Evolutionary conservation across 768 basidiomycete species (phyloP), one percentile per base, ranked within the genome.

Genomic region (Terana coerulea): DNA sequence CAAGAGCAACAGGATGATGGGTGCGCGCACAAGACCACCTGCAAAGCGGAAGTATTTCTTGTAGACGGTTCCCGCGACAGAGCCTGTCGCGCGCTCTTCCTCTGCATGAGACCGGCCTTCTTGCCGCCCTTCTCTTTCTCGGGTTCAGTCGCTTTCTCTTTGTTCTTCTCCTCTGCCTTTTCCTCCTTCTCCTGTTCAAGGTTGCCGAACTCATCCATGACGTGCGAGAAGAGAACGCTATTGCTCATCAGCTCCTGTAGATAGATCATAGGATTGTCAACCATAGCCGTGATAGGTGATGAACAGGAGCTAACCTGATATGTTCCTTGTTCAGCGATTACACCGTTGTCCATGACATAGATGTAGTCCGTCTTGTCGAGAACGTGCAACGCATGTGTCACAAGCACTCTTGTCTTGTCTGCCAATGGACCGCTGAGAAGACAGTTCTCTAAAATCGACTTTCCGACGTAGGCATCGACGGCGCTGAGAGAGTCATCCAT

Each of bases 401-500:
- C 84, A 14, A 87, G 70, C 14, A 87, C 69, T 11, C 84, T 69
- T 0, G 85, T 86, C 40, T 78, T 73, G 41, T 69, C 61, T 0
- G 75, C 71, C 19, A 84, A 63, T 2, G 82, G 80, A 0, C 82
- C 78, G 17, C 63, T 63, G 17, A 80, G 66, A 5, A 88, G 62
- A 58, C 85, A 86, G 34, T 84, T 69, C 17, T 87, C 78, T 3
- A 88, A 58, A 44, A 88, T 78, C 25, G 73, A 73, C 56, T 82
- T 81, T 9, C 85, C 84, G 4, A 91, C 88, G 57, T 86, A 81
- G 0, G 87, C 80, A 56, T 91, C 89, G 7, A 91, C 83, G 0
- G 89, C 88, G 30, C 83, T 81, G 29, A 92, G 76, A 14, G 90
- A 86, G 61, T 94, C 91, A 60, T 94, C 90, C 25, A 92, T 74